Conservation (phyloP, 1,284 basidiomycete genomes). For the Fomitopsis pinicola region DNA sequence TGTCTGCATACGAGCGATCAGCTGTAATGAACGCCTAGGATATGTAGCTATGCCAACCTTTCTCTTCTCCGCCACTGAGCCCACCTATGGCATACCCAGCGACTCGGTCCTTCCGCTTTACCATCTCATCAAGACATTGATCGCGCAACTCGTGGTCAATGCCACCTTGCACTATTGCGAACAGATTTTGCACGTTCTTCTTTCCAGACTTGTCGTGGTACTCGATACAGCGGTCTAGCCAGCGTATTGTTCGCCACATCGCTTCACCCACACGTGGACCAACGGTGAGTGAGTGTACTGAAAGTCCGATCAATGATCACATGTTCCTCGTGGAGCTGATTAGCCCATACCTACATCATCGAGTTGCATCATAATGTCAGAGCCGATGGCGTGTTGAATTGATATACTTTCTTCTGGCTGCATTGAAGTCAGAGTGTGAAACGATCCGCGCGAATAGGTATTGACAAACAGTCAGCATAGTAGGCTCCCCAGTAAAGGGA, state of each 20-base stretch:
- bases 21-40: background rate
- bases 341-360: slow-evolving; percentile 75
- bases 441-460: background rate
- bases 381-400: slow-evolving; percentile 83
- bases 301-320: too few species aligned
- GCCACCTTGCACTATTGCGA: slow-evolving; percentile 86
- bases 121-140: slow-evolving; percentile 76
- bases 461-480: slow-evolving; percentile 72
- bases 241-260: slow-evolving; percentile 76
- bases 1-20: slow-evolving; percentile 39
- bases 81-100: slow-evolving; percentile 84
- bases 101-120: slow-evolving; percentile 63
- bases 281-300: slow-evolving; percentile 60
- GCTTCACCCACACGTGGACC: slow-evolving; percentile 80
- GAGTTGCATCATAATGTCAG: slow-evolving; percentile 89
- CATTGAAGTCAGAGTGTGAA: background rate
- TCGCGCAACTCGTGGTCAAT: slow-evolving; percentile 65
- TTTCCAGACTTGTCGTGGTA: slow-evolving; percentile 66
- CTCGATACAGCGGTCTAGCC: slow-evolving; percentile 82
- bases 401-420: slow-evolving; percentile 83
- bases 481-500: slow-evolving; percentile 78
- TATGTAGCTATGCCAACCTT: slow-evolving; percentile 46
- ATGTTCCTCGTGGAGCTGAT: too few species aligned
- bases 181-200: slow-evolving; percentile 67
- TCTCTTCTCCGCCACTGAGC: slow-evolving; percentile 82